These are phyloP conservation scores for Talaromyces sp. DNA, from an alignment of 2,329 filamentous ascomycete genomes.

Conservation along the genomic window DNA sequence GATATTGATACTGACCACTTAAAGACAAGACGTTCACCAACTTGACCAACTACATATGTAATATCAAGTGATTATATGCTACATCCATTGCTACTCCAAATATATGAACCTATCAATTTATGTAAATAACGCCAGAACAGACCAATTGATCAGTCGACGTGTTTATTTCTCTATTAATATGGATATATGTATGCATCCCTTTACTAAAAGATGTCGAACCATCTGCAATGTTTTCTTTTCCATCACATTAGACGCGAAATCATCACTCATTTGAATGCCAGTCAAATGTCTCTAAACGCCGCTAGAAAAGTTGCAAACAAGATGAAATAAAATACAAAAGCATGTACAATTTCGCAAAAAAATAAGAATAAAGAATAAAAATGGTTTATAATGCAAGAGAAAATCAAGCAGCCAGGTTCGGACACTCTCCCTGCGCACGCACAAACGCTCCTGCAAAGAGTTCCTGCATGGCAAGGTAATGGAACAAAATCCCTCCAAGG, in stretches of 20 bases:
- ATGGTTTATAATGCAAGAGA: neutral
- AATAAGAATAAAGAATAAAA: neutral
- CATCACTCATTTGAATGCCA: no score
- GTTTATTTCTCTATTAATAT: neutral
- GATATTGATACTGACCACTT: no score
- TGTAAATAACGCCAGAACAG: neutral
- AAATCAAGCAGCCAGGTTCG: conserved; percentile 6
- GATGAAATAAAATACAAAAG: neutral
- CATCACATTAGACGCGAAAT: neutral
- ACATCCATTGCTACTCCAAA: no score
- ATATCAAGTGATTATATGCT: no score
- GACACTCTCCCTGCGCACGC: conserved; percentile 53
- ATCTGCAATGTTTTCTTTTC: neutral
- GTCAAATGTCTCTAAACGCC: neutral
- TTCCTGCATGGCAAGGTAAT: conserved; percentile 92
- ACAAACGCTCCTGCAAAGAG: conserved; percentile 79
- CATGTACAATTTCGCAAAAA: neutral
- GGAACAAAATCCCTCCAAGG: conserved; percentile 91
- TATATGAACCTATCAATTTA: no score
- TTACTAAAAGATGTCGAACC: neutral
- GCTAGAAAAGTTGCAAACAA: neutral
- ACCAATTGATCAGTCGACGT: neutral
- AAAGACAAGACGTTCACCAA: no score
- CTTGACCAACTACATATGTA: no score
- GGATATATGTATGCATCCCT: neutral